A percentile compares a stretch with the other conserved stretches of the same genome.
Evolutionary conservation across 2,329 filamentous ascomycete species (phyloP).

Genomic region (Fusarium udum): DNA sequence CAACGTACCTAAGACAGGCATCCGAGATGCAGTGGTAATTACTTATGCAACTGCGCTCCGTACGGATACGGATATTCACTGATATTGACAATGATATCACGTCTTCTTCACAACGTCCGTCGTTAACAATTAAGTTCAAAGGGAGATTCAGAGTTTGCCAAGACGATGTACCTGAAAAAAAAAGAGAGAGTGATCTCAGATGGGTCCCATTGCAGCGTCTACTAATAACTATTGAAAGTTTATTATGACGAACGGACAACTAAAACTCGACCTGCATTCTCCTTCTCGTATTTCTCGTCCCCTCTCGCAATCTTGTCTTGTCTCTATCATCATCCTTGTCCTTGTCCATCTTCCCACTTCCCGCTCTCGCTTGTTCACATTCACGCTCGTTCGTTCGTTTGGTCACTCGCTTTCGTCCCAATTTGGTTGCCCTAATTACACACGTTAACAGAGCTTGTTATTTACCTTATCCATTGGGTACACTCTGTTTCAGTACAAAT

Average conservation of each 20-base stretch:
- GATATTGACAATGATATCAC: slow-evolving; percentile 1
- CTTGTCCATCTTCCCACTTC: slow-evolving; percentile 12
- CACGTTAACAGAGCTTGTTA: neutral
- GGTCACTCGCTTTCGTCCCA: slow-evolving; percentile 21
- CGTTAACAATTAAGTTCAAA: neutral
- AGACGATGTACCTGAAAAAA: neutral
- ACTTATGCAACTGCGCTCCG: neutral
- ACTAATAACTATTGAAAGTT: neutral
- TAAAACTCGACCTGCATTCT: neutral
- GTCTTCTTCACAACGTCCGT: neutral
- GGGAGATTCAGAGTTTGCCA: neutral
- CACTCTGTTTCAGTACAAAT: slow-evolving; percentile 16
- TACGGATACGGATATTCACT: neutral
- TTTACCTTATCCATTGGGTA: slow-evolving; percentile 5
- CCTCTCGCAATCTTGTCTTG: slow-evolving; percentile 1
- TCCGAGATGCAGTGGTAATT: slow-evolving; percentile 4
- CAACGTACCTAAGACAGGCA: neutral
- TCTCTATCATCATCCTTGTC: slow-evolving; percentile 25
- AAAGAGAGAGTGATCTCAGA: neutral
- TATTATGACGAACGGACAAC: neutral
- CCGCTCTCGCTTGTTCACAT: neutral
- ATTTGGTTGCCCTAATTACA: neutral
- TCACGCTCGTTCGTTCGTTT: slow-evolving; percentile 4
- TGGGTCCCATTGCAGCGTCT: neutral
- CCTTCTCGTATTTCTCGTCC: slow-evolving; percentile 18